Evolutionary conservation across 2,329 filamentous ascomycete genomes (phyloP).

Genomic region (Colletotrichum godetiae): DNA sequence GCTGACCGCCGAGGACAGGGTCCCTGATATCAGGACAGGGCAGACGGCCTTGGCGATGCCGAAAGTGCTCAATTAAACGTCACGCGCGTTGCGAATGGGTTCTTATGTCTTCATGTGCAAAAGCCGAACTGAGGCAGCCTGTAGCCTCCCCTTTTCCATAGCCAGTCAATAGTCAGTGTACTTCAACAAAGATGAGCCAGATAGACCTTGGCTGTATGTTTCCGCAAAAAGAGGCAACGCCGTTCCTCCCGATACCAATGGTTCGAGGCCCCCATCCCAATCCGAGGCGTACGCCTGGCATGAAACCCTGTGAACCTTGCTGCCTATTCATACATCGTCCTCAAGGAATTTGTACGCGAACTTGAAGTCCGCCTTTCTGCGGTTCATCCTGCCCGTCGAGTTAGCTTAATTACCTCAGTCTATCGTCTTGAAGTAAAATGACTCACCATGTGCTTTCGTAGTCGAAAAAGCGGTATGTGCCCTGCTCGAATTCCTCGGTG

Average conservation of each 20-base stretch:
- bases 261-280: slow-evolving; percentile 26
- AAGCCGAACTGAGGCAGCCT: slow-evolving; percentile 8
- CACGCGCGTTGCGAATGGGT: slow-evolving; percentile 11
- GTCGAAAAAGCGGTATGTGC: slow-evolving; percentile 99
- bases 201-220: slow-evolving; percentile 26
- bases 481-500: slow-evolving; percentile 98
- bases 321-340: slow-evolving; percentile 76
- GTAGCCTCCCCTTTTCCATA: slow-evolving; percentile 10
- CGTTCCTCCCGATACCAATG: slow-evolving; percentile 27
- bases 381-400: slow-evolving; percentile 84
- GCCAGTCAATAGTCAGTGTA: slow-evolving; percentile 34
- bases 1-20: not conserved
- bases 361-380: slow-evolving; percentile 96
- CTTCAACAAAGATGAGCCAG: slow-evolving; percentile 31
- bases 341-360: slow-evolving; percentile 98
- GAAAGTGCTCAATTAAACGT: slow-evolving; percentile 7
- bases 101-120: slow-evolving; percentile 20
- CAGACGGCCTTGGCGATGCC: not conserved
- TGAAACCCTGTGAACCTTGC: slow-evolving; percentile 29
- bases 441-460: slow-evolving; percentile 98
- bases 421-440: not conserved
- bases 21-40: slow-evolving; percentile 3
- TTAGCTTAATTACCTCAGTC: slow-evolving; percentile 39
- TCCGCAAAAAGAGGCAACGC: slow-evolving; percentile 36
- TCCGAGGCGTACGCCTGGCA: slow-evolving; percentile 30